A percentile compares a stretch with the other conserved stretches of the same genome.
Evolutionary conservation across 2,329 filamentous ascomycete genomes (phyloP).

Genomic region (Diaporthe aspalathi): DNA sequence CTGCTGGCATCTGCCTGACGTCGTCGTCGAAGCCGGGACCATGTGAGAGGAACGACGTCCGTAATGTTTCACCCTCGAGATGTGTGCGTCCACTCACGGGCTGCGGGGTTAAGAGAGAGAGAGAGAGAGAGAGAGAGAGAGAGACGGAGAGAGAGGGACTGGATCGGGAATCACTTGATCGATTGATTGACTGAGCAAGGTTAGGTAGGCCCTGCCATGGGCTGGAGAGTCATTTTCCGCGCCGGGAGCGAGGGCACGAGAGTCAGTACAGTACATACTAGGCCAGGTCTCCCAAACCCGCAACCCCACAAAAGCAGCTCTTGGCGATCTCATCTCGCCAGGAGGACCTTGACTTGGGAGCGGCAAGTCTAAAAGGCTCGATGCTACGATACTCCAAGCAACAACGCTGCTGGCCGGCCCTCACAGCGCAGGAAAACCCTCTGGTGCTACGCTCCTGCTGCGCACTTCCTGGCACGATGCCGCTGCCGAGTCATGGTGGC

Average conservation of each 20-base stretch:
- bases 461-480: conserved; percentile 1
- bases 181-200: neutral
- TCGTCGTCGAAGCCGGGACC: neutral
- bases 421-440: neutral
- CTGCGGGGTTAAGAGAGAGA: conserved; percentile 16
- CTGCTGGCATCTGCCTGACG: conserved; percentile 20
- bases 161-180: neutral
- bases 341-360: conserved; percentile 25
- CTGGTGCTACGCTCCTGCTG: conserved; percentile 6
- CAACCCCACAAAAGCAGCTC: conserved; percentile 19
- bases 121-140: too few species aligned
- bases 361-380: conserved; percentile 30
- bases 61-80: conserved; percentile 4
- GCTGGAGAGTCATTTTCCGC: conserved; percentile 15
- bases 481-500: conserved; percentile 34
- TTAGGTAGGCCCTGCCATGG: neutral
- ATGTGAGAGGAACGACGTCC: neutral
- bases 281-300: conserved; percentile 10
- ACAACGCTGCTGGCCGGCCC: neutral
- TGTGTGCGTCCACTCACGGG: conserved; percentile 6
- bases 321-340: conserved; percentile 29
- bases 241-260: conserved; percentile 6
- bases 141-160: too few species aligned
- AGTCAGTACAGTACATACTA: neutral
- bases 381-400: conserved; percentile 14